Evolutionary conservation across 352 stramenopile genomes (phyloP).

Genomic region (Nothophytophthora sp.): DNA sequence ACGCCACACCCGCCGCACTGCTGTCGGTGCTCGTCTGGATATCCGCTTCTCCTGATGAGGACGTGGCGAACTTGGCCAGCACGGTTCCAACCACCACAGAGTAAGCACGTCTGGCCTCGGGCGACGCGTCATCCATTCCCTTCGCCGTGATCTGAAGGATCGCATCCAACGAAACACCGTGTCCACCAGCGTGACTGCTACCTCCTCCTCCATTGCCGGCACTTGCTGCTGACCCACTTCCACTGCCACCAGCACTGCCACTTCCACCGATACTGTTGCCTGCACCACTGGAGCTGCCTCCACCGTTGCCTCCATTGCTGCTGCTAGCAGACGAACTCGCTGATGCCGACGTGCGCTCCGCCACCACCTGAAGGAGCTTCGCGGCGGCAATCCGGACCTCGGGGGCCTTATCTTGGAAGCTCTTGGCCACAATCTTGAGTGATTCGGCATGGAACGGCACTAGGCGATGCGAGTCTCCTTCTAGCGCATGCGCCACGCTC

Average conservation of each 20-base stretch:
- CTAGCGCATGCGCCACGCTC: slow-evolving; percentile 58
- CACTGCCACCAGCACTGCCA: slow-evolving; percentile 12
- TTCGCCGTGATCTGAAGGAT: slow-evolving; percentile 76
- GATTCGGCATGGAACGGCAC: slow-evolving; percentile 58
- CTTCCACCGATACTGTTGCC: slow-evolving; percentile 19
- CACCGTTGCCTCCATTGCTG: slow-evolving; percentile 5
- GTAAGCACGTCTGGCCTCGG: slow-evolving; percentile 61
- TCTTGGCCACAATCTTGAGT: slow-evolving; percentile 73
- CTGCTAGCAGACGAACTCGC: slow-evolving; percentile 7
- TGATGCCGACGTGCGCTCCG: slow-evolving; percentile 43
- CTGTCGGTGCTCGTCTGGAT: slow-evolving; percentile 25
- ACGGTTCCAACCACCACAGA: slow-evolving; percentile 75
- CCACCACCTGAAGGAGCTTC: slow-evolving; percentile 63
- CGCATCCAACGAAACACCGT: slow-evolving; percentile 61
- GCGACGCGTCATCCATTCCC: slow-evolving; percentile 72
- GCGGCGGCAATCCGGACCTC: slow-evolving; percentile 71
- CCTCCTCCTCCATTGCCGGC: slow-evolving; percentile 15
- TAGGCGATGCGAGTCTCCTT: slow-evolving; percentile 39
- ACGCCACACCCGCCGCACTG: slow-evolving; percentile 7
- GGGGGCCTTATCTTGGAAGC: slow-evolving; percentile 71
- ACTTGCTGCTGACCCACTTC: slow-evolving; percentile 9
- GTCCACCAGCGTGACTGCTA: slow-evolving; percentile 7
- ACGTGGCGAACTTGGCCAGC: slow-evolving; percentile 71
- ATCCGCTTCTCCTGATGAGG: slow-evolving; percentile 45
- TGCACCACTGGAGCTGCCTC: slow-evolving; percentile 14